Conservation (phyloP, 805 yeast species). For the Aciculoconidium aculeatum region DNA sequence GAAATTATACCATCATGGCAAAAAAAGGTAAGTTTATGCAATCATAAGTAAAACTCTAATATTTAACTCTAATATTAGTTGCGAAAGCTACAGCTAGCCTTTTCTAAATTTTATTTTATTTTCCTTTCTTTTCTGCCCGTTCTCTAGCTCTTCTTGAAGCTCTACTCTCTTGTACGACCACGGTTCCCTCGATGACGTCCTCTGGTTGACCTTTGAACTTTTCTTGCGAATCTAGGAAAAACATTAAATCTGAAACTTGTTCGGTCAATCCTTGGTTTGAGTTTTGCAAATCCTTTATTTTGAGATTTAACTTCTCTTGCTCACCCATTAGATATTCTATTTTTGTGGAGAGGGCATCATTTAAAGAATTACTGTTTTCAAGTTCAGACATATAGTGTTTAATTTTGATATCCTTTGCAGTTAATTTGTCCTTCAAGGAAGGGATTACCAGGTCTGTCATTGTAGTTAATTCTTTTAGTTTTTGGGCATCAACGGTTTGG, state of each 20-base stretch:
- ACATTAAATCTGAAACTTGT: constrained; percentile 74
- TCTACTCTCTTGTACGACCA: constrained; percentile 41
- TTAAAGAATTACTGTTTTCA: constrained; percentile 25
- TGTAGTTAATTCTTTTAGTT: constrained; percentile 23
- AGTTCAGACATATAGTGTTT: constrained; percentile 26
- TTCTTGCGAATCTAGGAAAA: constrained; percentile 65
- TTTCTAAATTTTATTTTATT: no score
- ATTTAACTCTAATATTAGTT: no score
- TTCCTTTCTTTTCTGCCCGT: constrained; percentile 15
- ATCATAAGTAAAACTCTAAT: no score
- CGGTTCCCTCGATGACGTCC: constrained; percentile 66
- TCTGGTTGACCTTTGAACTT: constrained; percentile 67
- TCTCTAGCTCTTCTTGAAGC: constrained; percentile 13
- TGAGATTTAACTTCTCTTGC: constrained; percentile 20
- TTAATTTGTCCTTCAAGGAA: constrained; percentile 25
- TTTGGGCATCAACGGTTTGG: constrained; percentile 3
- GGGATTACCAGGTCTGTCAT: constrained; percentile 27
- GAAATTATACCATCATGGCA: no score
- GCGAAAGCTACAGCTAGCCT: no score
- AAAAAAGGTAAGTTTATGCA: no score
- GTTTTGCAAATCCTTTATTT: constrained; percentile 20
- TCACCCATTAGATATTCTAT: constrained; percentile 27
- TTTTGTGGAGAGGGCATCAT: constrained; percentile 35
- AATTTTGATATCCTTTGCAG: constrained; percentile 24
- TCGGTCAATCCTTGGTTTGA: constrained; percentile 50